These are phyloP conservation scores for Penicillium macrosclerotiorum DNA, from an alignment of 495 filamentous ascomycete species.

Conservation along the genomic window DNA sequence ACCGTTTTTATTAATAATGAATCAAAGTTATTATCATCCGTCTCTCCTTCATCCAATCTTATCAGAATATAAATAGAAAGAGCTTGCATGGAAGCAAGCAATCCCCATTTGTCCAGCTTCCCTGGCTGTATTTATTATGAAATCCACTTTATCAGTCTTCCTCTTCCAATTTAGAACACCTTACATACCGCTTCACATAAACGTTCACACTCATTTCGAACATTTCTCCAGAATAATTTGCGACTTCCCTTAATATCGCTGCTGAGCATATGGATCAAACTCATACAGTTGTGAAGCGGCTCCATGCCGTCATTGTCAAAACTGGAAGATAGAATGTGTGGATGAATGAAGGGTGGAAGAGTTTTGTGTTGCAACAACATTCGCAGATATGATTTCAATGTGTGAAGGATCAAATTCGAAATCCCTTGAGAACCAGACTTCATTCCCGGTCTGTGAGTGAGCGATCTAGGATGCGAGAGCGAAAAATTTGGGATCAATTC, in stretches of 20 bases:
- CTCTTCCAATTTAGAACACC: neutral
- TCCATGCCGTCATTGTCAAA: slow-evolving; percentile 31
- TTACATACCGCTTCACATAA: slow-evolving; percentile 35
- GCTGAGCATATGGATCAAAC: slow-evolving; percentile 40
- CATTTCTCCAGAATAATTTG: slow-evolving; percentile 46
- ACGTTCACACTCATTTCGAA: slow-evolving; percentile 44
- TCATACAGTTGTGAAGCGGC: slow-evolving; percentile 45
- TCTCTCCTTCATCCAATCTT: slow-evolving; percentile 43
- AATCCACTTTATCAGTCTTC: slow-evolving; percentile 12
- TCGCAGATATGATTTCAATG: slow-evolving; percentile 41
- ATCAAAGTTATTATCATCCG: slow-evolving; percentile 42
- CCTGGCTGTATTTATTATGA: too few relatives aligned
- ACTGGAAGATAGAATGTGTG: slow-evolving; percentile 17
- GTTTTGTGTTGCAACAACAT: slow-evolving; percentile 38
- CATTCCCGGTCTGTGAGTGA: slow-evolving; percentile 29
- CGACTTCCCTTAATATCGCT: slow-evolving; percentile 30
- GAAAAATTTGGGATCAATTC: too few relatives aligned
- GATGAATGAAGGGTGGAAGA: slow-evolving; percentile 33
- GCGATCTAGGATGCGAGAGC: slow-evolving; percentile 31
- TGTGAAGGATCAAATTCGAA: slow-evolving; percentile 38
- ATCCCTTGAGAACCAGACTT: slow-evolving; percentile 30
- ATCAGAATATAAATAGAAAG: slow-evolving; percentile 42
- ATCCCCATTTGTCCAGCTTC: slow-evolving; percentile 33
- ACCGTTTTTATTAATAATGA: slow-evolving; percentile 33
- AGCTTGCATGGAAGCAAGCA: slow-evolving; percentile 45